Evolutionary conservation across 31 red algal species (phyloP).

Genomic region (Odonthalia washingtoniensis): DNA sequence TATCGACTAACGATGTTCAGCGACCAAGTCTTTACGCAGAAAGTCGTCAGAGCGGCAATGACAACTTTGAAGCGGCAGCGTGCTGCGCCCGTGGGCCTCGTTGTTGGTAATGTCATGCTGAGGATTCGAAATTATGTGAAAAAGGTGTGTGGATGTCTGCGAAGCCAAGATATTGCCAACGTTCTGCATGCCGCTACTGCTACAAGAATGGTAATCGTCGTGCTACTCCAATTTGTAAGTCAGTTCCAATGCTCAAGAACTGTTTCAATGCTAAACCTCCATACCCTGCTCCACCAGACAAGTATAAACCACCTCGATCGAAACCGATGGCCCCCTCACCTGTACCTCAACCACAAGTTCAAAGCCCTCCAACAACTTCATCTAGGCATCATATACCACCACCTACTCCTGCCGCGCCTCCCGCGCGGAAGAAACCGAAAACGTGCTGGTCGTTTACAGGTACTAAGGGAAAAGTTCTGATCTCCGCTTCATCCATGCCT

Average conservation of each 20-base stretch:
- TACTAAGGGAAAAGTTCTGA: neutral
- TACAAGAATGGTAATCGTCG: neutral
- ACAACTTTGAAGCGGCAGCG: neutral
- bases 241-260: neutral
- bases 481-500: neutral
- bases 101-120: neutral
- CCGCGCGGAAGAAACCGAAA: too few species aligned
- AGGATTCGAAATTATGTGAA: neutral
- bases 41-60: too few species aligned
- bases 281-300: too few species aligned
- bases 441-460: neutral
- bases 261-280: neutral
- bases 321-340: too few species aligned
- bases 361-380: too few species aligned
- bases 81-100: neutral
- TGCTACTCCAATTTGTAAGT: neutral
- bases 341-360: too few species aligned
- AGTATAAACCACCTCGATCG: too few species aligned
- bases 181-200: neutral
- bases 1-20: too few species aligned
- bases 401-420: too few species aligned
- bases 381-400: too few species aligned
- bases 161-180: neutral
- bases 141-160: neutral
- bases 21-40: too few species aligned